A percentile compares a stretch with the other conserved stretches of the same genome.
Conservation (phyloP, 1,284 basidiomycete genomes). For the Irpex rosettiformis region DNA sequence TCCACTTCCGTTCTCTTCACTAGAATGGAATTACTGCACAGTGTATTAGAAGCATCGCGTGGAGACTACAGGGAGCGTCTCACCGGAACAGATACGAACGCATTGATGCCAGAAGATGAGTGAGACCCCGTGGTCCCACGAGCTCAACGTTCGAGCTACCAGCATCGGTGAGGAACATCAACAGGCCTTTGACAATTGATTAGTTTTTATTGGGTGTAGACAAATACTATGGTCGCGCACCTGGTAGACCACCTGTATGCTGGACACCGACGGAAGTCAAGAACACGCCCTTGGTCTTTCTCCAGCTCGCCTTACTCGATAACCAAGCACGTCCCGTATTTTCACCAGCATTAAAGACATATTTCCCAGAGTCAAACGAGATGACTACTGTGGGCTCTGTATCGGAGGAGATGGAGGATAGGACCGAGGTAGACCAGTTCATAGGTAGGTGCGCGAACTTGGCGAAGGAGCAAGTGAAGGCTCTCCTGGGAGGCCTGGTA, state of each 20-base stretch:
- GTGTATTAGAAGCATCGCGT: background rate
- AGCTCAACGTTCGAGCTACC: constrained; percentile 56
- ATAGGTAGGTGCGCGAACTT: constrained; percentile 25
- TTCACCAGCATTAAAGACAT: constrained; percentile 86
- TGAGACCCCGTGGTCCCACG: constrained; percentile 69
- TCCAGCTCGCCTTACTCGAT: constrained; percentile 64
- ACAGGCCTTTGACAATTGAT: constrained; percentile 45
- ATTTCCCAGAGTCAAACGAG: constrained; percentile 74
- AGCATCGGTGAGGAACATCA: constrained; percentile 83
- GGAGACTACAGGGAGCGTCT: constrained; percentile 17
- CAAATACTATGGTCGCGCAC: constrained; percentile 36
- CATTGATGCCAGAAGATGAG: constrained; percentile 72
- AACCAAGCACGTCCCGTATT: constrained; percentile 73
- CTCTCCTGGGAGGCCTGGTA: constrained; percentile 5
- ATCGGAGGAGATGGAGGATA: constrained; percentile 62
- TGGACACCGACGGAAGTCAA: constrained; percentile 64
- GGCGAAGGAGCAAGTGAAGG: constrained; percentile 13
- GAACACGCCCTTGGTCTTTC: constrained; percentile 68
- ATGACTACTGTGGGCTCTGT: constrained; percentile 76
- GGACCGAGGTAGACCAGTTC: constrained; percentile 60
- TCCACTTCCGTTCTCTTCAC: constrained; percentile 47
- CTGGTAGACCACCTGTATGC: constrained; percentile 65
- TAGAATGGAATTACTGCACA: constrained; percentile 44
- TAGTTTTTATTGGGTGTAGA: background rate
- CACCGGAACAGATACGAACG: constrained; percentile 63